A percentile compares a stretch with the other conserved stretches of the same genome.
phyloP scores from a whole-genome alignment of 371 early-diverging fungal species.

The Parasitella parasitica region DNA sequence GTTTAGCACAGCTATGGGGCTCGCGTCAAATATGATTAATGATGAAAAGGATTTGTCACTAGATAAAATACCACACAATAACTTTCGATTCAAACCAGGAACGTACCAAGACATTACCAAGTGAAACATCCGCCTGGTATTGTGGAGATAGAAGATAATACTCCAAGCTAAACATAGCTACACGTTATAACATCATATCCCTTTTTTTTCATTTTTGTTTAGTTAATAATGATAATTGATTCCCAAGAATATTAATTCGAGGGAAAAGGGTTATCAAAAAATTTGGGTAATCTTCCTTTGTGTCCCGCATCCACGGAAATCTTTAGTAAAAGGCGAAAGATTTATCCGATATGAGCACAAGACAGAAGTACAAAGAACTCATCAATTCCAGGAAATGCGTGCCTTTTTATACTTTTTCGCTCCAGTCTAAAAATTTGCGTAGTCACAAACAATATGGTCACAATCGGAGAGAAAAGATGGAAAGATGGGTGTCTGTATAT shows the following conservation, averaged over 20 bases:
- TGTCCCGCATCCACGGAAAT: conserved; percentile 54
- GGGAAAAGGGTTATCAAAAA: conserved; percentile 31
- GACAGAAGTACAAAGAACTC: conserved; percentile 39
- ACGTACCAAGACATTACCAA: too few species aligned
- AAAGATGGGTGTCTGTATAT: neutral
- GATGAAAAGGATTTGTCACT: too few species aligned
- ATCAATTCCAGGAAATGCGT: neutral
- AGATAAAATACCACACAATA: too few species aligned
- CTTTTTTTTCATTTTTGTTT: neutral
- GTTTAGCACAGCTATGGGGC: too few species aligned
- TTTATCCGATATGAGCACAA: conserved; percentile 53
- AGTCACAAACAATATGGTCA: neutral
- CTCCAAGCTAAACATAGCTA: too few species aligned
- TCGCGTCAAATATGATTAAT: too few species aligned
- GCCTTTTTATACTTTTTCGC: conserved; percentile 37
- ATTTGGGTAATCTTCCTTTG: conserved; percentile 45
- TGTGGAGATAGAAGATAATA: too few species aligned
- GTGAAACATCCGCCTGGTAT: too few species aligned
- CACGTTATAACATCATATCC: too few species aligned
- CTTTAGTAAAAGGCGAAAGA: conserved; percentile 61
- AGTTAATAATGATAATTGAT: neutral
- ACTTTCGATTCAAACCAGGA: too few species aligned
- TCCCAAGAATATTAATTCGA: neutral
- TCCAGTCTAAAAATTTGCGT: too few species aligned
- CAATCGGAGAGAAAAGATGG: neutral